Base-by-base conservation (phyloP, 495 filamentous ascomycete species). In the Podospora bellae-mahoneyi region DNA sequence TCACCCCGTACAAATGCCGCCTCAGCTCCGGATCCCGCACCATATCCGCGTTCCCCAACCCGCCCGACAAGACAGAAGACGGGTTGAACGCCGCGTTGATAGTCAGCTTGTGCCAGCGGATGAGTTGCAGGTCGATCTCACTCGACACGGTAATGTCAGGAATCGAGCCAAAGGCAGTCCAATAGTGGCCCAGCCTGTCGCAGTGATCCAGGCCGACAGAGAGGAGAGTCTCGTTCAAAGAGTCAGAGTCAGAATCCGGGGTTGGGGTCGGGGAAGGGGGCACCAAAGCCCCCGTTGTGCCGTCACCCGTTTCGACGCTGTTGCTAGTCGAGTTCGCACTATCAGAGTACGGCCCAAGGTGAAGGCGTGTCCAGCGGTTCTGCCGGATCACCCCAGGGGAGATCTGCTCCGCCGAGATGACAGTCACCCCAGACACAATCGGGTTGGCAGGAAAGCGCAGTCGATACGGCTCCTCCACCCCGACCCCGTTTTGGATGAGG, bases 401-500 rank as follows among this genome's bases (percentile, higher is more conserved):
- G 28, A 77, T 78, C 71, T 87, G 85, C 68, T 82, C 85, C 34
- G 83, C 84, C 56, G 80, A 83, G 57, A 87, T 76, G 70, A 87
- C 79, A 13, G 85, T 87, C 55, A 90, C 88, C 63, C 84, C 88
- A 48, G 83, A 88, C 27, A 90, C 73, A 63, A 91, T 87, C 0
- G 84, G 82, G 10, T 74, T 82, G 10, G 68, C 9, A 0, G 88
- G 86, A 65, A 87, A 91, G 9, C 82, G 77, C 59, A 74, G 75
- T 34, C 86, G 81, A 75, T 89, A 89, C 0, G 87, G 82, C 13
- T 84, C 84, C 67, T 91, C 89, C 28, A 91, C 88, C 28, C 89
- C 89, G 10, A 91, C 83, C 28, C 89, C 89, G 75, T 91, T 91
- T 68, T 91, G 89, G 62, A 91, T 87, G 39, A 91, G 78, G 20